phyloP scores from a whole-genome alignment of 495 filamentous ascomycete species.

The Neurospora tetrasperma region DNA sequence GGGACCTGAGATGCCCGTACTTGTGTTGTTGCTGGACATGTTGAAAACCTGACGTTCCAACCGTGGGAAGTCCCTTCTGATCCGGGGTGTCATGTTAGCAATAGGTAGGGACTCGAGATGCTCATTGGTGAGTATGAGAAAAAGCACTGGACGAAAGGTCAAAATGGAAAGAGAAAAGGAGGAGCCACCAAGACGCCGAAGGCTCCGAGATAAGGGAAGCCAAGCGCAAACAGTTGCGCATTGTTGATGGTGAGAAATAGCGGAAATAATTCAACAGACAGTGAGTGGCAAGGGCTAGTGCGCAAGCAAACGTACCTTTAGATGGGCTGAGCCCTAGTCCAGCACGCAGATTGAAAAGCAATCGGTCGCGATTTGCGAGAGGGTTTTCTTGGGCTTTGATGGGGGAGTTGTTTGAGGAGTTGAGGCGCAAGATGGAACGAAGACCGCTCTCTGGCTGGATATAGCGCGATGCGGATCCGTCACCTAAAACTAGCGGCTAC shows the following conservation, averaged over 20 bases:
- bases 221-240: not conserved
- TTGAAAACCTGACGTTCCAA: slow-evolving; percentile 28
- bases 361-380: not conserved
- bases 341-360: not conserved
- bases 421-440: not conserved
- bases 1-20: slow-evolving; percentile 15
- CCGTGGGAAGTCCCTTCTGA: slow-evolving; percentile 24
- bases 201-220: not conserved
- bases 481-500: not conserved
- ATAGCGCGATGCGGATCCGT: not conserved
- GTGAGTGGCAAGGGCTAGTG: not conserved
- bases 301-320: not conserved
- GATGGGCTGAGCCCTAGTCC: not conserved
- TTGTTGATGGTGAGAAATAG: not conserved
- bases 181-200: not conserved
- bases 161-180: not conserved
- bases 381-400: not conserved
- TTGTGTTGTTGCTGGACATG: slow-evolving; percentile 37
- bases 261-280: not conserved
- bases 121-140: not conserved
- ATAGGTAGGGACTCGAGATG: not conserved
- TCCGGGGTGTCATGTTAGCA: slow-evolving; percentile 33
- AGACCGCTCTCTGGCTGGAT: not conserved
- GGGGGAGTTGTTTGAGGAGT: slow-evolving; percentile 1
- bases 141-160: not conserved